phyloP scores from a whole-genome alignment of 75 land plant genomes.

The Cupressus sempervirens region DNA sequence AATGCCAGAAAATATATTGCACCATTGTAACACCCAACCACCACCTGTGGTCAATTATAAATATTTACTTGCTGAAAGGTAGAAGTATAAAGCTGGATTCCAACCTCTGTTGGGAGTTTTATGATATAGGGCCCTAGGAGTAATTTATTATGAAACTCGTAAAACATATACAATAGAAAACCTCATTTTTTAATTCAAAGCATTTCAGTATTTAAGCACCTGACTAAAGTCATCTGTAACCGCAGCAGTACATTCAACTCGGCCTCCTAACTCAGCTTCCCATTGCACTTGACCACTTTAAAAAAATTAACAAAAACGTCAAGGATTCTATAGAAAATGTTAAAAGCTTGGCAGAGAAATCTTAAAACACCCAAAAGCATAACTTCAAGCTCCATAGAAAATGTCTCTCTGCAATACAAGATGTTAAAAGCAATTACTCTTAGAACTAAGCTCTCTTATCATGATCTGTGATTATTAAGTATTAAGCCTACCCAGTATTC shows the following conservation, averaged over 20 bases:
- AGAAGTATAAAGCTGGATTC: neutral
- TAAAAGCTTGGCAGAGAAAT: neutral
- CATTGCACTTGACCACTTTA: slow-evolving; percentile 51
- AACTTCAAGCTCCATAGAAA: neutral
- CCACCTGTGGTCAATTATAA: slow-evolving; percentile 39
- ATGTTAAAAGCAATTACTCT: neutral
- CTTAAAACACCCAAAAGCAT: neutral
- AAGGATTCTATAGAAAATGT: neutral
- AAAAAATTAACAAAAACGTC: neutral
- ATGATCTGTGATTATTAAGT: neutral
- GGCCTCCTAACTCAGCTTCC: slow-evolving; percentile 60
- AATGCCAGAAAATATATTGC: slow-evolving; percentile 62
- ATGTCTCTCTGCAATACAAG: neutral
- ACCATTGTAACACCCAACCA: slow-evolving; percentile 81
- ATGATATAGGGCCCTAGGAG: neutral
- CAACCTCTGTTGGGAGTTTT: neutral
- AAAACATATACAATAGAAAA: neutral
- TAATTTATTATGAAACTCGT: neutral
- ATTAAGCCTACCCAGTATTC: neutral
- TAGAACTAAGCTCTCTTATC: neutral
- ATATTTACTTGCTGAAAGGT: neutral
- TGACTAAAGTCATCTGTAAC: slow-evolving; percentile 62
- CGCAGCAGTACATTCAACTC: slow-evolving; percentile 79
- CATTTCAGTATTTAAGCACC: slow-evolving; percentile 25
- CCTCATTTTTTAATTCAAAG: neutral